These are phyloP conservation scores for Capsicum rhomboideum DNA, from an alignment of 257 asterid species.

Conservation along the genomic window DNA sequence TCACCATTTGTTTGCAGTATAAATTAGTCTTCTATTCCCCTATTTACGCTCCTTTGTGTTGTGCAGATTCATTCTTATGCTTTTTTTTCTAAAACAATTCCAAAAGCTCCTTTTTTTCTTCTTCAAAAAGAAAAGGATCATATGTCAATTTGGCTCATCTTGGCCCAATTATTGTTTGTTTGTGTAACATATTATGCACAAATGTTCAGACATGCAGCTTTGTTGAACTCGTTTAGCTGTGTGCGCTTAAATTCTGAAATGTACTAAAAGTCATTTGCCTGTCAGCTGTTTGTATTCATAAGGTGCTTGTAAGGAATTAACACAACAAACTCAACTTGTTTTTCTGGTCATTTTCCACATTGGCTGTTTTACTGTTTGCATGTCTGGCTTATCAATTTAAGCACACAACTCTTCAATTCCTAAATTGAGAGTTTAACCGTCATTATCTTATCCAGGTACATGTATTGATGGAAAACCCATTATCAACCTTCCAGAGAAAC, in stretches of 20 bases:
- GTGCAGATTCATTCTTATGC: neutral
- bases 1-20: neutral
- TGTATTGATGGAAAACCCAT: slow-evolving; percentile 87
- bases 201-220: neutral
- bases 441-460: slow-evolving; percentile 44
- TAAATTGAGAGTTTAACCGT: neutral
- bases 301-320: neutral
- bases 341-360: neutral
- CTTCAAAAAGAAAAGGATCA: neutral
- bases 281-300: neutral
- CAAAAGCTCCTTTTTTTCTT: neutral
- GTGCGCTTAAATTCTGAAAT: neutral
- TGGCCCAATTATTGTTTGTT: neutral
- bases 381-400: neutral
- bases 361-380: neutral
- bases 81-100: neutral
- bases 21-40: neutral
- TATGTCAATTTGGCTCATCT: neutral
- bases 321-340: neutral
- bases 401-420: neutral
- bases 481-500: slow-evolving; percentile 78
- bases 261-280: neutral
- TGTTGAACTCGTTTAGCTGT: neutral
- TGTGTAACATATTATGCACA: neutral
- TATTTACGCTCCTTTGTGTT: neutral